These are phyloP conservation scores for Macrophomina pseudophaseolina DNA, from an alignment of 2,329 filamentous ascomycete genomes.

Conservation along the genomic window DNA sequence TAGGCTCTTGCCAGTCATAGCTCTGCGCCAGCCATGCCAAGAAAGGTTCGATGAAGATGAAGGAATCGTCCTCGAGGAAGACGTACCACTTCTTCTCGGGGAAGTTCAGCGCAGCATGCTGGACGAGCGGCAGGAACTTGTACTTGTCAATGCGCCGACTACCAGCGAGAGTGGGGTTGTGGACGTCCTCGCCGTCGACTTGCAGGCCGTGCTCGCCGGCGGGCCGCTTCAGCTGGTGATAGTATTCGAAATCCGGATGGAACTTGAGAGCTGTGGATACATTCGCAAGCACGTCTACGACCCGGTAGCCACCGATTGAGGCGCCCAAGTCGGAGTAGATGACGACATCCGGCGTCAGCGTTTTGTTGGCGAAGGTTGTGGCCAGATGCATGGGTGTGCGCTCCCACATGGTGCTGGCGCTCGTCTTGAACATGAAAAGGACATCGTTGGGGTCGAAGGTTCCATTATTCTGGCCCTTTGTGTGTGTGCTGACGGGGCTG, in stretches of 20 bases:
- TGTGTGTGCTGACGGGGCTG: neutral
- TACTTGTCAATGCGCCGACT: slow-evolving; percentile 61
- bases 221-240: slow-evolving; percentile 44
- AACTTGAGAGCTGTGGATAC: slow-evolving; percentile 48
- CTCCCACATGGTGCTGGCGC: slow-evolving; percentile 1
- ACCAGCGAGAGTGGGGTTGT: slow-evolving; percentile 51
- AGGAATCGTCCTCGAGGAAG: slow-evolving; percentile 45
- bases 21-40: slow-evolving; percentile 45
- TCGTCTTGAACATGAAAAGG: slow-evolving; percentile 9
- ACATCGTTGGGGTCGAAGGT: neutral
- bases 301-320: slow-evolving; percentile 54
- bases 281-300: slow-evolving; percentile 54
- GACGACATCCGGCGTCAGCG: slow-evolving; percentile 51
- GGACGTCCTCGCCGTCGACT: slow-evolving; percentile 45
- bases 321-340: slow-evolving; percentile 66
- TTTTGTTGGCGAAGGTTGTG: neutral
- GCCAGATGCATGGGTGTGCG: neutral
- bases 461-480: neutral
- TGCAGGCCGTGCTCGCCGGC: neutral
- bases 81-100: slow-evolving; percentile 43
- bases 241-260: slow-evolving; percentile 56
- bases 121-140: slow-evolving; percentile 63
- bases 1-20: slow-evolving; percentile 42
- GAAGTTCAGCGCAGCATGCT: slow-evolving; percentile 50
- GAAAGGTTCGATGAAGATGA: slow-evolving; percentile 46